Base-by-base conservation (phyloP, 768 basidiomycete species). In the Exidia glandulosa region DNA sequence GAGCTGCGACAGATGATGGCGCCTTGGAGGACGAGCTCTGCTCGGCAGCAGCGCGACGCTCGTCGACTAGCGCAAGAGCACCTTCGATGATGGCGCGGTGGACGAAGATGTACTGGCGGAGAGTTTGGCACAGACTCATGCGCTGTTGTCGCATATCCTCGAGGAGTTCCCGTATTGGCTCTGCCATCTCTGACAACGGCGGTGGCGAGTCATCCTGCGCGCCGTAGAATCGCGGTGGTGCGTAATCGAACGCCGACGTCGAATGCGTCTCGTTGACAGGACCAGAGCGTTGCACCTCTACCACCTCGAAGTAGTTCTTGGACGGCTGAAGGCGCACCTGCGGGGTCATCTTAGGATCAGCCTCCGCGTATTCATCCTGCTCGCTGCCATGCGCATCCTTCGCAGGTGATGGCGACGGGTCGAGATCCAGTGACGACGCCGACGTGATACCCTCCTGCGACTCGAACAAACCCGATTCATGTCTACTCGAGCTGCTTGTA, bases 71-170 rank as follows among this genome's bases (percentile, higher is more conserved):
- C 78, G 81, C 78, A 72, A 93, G 71, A 16, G 86, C 81, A 6
- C 91, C 90, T 71, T 90, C 88, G 60, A 93, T 80, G 60, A 94
- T 77, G 19, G 86, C 91, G 32, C 86, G 84, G 69, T 96, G 90
- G 36, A 93, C 89, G 72, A 94, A 97, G 23, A 94, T 87, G 67
- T 94, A 98, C 74, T 98, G 95, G 60, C 94, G 77, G 68, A 94
- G 74, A 70, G 89, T 95, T 76, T 95, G 94, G 69, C 94, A 95
- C 62, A 96, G 73, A 67, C 90, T 93, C 95, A 98, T 98, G 58
- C 95, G 78, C 73, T 97, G 94, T 71, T 94, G 86, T 50, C 95
- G 81, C 86, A 98, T 92, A 68, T 94, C 90, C 72, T 94, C 91
- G 57, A 97, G 77, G 1, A 96, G 81, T 59, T 84, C 80, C 69